phyloP scores from a whole-genome alignment of 169 alveolate genomes.

The Plasmodium vinckei region DNA sequence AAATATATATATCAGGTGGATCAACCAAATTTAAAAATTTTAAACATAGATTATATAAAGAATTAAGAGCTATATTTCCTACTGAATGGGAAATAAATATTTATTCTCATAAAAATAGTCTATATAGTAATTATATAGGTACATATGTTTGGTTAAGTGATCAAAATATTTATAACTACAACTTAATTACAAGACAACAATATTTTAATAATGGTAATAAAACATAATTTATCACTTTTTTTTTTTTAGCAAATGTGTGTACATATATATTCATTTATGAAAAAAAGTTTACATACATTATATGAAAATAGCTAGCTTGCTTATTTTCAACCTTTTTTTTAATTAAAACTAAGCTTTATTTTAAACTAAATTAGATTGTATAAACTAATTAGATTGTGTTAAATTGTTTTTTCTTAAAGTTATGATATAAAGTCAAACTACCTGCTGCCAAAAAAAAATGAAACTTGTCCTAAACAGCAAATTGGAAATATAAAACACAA shows the following conservation, averaged over 20 bases:
- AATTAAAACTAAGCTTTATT: too few species aligned
- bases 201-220: slow-evolving; percentile 41
- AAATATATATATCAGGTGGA: slow-evolving; percentile 84
- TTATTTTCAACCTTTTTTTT: neutral
- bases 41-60: slow-evolving; percentile 80
- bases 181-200: slow-evolving; percentile 52
- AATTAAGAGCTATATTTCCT: slow-evolving; percentile 79
- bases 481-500: too few species aligned
- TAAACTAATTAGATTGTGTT: too few species aligned
- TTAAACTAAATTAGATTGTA: too few species aligned
- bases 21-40: slow-evolving; percentile 80
- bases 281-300: too few species aligned
- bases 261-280: neutral
- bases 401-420: too few species aligned
- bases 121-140: slow-evolving; percentile 73
- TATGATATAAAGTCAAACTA: too few species aligned
- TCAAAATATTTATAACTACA: slow-evolving; percentile 35
- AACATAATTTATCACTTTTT: neutral
- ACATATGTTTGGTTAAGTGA: slow-evolving; percentile 74
- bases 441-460: too few species aligned
- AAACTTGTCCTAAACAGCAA: too few species aligned
- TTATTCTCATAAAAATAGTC: slow-evolving; percentile 56
- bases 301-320: too few species aligned
- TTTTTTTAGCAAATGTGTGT: neutral
- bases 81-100: slow-evolving; percentile 76